phyloP scores from a whole-genome alignment of 1,139 yeast genomes.

The Saccharomyces hybrid region DNA sequence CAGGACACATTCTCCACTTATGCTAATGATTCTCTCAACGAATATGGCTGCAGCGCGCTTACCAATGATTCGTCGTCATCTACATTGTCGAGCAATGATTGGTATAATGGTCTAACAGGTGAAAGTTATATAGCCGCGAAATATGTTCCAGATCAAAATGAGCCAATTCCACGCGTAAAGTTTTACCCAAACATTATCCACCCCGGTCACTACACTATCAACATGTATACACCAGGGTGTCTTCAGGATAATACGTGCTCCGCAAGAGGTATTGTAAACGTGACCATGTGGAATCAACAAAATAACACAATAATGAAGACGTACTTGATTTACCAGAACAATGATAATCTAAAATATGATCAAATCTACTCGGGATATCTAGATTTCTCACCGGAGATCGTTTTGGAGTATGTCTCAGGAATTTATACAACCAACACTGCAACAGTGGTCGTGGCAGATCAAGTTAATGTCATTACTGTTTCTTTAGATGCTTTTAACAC shows the following conservation, averaged over 20 bases:
- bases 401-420: constrained; percentile 36
- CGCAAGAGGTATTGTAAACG: constrained; percentile 70
- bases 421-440: constrained; percentile 28
- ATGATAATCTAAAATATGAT: constrained; percentile 74
- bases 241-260: constrained; percentile 56
- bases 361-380: constrained; percentile 63
- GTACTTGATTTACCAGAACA: constrained; percentile 62
- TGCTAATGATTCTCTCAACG: constrained; percentile 70
- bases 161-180: constrained; percentile 37
- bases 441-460: constrained; percentile 61
- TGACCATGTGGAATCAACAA: constrained; percentile 44
- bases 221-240: constrained; percentile 86
- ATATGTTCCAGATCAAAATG: constrained; percentile 21
- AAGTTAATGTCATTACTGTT: constrained; percentile 48
- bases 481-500: constrained; percentile 41
- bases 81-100: constrained; percentile 21
- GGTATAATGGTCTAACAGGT: constrained; percentile 29
- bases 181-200: constrained; percentile 65
- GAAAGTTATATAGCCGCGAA: constrained; percentile 33
- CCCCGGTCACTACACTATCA: constrained; percentile 67
- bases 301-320: constrained; percentile 37
- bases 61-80: constrained; percentile 29
- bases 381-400: constrained; percentile 49
- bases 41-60: constrained; percentile 46
- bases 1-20: constrained; percentile 56